phyloP scores from a whole-genome alignment of 2,329 filamentous ascomycete species.

The Pseudogymnoascus sp. region DNA sequence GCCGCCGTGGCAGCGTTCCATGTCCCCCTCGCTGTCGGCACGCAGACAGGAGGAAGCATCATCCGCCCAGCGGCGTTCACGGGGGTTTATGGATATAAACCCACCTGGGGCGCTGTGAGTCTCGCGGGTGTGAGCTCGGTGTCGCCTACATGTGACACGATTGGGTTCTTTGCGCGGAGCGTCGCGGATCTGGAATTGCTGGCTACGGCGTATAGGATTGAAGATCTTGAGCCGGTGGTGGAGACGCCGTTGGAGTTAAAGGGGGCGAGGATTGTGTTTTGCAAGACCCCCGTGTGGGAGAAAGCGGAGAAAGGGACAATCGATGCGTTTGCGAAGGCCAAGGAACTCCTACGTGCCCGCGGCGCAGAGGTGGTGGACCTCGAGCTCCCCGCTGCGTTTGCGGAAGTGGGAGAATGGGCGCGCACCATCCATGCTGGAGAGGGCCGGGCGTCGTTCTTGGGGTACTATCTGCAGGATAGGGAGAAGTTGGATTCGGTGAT shows the following conservation, averaged over 20 bases:
- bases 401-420: slow-evolving; percentile 44
- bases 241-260: slow-evolving; percentile 29
- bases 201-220: slow-evolving; percentile 43
- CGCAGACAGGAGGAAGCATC: slow-evolving; percentile 57
- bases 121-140: slow-evolving; percentile 54
- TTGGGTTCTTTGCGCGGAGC: slow-evolving; percentile 51
- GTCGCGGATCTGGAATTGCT: slow-evolving; percentile 51
- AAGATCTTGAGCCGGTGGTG: slow-evolving; percentile 37
- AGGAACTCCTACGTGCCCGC: slow-evolving; percentile 32
- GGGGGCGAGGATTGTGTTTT: slow-evolving; percentile 45
- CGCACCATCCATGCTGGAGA: slow-evolving; percentile 41
- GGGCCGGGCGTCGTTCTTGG: slow-evolving; percentile 43
- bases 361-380: slow-evolving; percentile 51
- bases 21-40: slow-evolving; percentile 50
- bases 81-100: slow-evolving; percentile 56
- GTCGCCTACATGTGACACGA: slow-evolving; percentile 50
- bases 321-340: slow-evolving; percentile 35
- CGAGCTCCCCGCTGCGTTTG: slow-evolving; percentile 41
- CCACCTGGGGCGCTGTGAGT: slow-evolving; percentile 55
- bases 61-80: slow-evolving; percentile 58
- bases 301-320: slow-evolving; percentile 37
- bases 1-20: slow-evolving; percentile 60
- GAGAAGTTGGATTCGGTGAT: slow-evolving; percentile 39
- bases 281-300: slow-evolving; percentile 45
- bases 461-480: slow-evolving; percentile 42